Base-by-base conservation (phyloP, 2,329 filamentous ascomycete species). In the Macrophomina pseudophaseolina region DNA sequence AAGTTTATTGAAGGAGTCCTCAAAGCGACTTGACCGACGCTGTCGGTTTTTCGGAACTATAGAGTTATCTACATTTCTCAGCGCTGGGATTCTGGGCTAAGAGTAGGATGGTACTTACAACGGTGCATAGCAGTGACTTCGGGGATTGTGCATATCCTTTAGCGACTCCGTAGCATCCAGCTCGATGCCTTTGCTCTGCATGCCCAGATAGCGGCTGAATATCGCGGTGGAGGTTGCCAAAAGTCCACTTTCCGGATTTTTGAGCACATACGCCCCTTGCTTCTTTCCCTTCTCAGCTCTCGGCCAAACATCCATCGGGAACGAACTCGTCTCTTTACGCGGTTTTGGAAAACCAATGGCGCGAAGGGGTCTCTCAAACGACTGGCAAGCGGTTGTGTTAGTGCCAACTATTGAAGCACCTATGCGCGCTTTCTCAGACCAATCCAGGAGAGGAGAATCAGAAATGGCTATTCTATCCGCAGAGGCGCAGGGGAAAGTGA, bases 371-470 rank as follows among this genome's bases (percentile, higher is more conserved):
- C 54, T 40, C 18, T 48, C 73, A 67, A 74, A 68, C 28, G 72
- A 72, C 44, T 79, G 75, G 23, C 72, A 74, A 56, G 75, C 76
- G 65, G 77, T 72, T 6, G 78, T 74, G 28, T 78, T 72, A 48
- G 78, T 79, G 18, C 63, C 64, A 6, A 48, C 38, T 14, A n/a
- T 58, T 5, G 54, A 35, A 18, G 64, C 67, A 4, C 58, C 64
- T 8, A 6, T 28, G 11, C 56, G 52, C 51, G 64, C 64, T 11
- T 42, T 28, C 14, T 51, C 49, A 2, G 44, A 65, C 67, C 63
- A 64, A 14, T 16, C 18, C 23, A 54, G 3, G 28, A 63, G 16
- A 5, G 67, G 52, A 4, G 62, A 58, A 1, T 42, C 52, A 4
- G 5, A 18, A 12, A 42, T 48, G 4, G 54, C 40, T 14, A 28